Conservation (phyloP, 306 rosid genomes). For the Herpetospermum pedunculosum region DNA sequence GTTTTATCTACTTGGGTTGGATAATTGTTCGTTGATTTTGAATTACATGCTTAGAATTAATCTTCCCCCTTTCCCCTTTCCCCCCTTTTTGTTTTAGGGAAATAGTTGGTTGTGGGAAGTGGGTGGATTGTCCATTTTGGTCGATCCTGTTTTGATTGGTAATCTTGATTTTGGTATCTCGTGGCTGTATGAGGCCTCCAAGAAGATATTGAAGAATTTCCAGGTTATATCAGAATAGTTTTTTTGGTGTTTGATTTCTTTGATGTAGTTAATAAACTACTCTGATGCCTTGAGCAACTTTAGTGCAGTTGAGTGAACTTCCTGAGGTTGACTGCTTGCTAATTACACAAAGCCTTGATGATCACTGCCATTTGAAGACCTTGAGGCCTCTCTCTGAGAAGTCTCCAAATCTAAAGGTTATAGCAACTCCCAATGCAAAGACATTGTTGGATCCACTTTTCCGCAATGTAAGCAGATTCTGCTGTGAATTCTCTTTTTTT, state of each 20-base stretch:
- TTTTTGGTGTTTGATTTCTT: background rate
- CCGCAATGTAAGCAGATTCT: constrained; percentile 46
- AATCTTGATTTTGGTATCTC: constrained; percentile 95
- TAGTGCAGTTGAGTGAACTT: constrained; percentile 79
- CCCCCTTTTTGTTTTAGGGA: constrained; percentile 33
- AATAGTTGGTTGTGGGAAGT: constrained; percentile 90
- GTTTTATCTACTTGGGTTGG: constrained; percentile 3
- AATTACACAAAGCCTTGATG: constrained; percentile 91
- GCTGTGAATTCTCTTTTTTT: background rate
- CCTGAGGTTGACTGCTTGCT: constrained; percentile 72
- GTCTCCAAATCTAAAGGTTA: constrained; percentile 48
- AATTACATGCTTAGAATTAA: background rate
- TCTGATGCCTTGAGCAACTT: constrained; percentile 19
- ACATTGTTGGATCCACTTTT: constrained; percentile 69
- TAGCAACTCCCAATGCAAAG: constrained; percentile 82
- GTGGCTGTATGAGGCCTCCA: constrained; percentile 88
- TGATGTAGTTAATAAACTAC: constrained; percentile 12
- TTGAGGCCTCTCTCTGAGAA: constrained; percentile 57
- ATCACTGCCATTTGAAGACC: constrained; percentile 94
- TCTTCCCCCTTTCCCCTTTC: background rate
- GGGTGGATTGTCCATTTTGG: constrained; percentile 50
- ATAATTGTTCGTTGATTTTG: constrained; percentile 11
- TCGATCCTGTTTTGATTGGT: constrained; percentile 92
- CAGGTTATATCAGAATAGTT: constrained; percentile 30
- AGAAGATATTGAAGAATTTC: constrained; percentile 60